Percentiles rank a stretch among this genome's conserved stretches.
These are phyloP conservation scores for Acacia melanoxylon DNA, from an alignment of 306 rosid genomes.

Conservation along the genomic window DNA sequence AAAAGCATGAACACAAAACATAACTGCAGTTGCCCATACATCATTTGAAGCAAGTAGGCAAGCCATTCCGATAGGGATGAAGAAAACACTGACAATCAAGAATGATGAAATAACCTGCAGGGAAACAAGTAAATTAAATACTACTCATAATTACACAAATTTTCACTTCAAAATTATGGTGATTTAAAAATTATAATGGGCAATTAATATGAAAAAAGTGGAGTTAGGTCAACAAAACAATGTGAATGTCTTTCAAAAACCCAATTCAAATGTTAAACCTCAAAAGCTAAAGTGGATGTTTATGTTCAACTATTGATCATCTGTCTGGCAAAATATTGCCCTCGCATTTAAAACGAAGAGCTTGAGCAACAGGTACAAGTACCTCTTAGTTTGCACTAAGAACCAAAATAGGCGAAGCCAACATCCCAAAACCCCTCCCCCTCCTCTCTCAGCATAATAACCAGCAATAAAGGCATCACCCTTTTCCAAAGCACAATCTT, in stretches of 20 bases:
- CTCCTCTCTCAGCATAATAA: neutral
- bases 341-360: neutral
- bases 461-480: conserved; percentile 7
- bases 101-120: conserved; percentile 89
- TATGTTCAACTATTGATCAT: neutral
- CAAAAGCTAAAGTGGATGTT: neutral
- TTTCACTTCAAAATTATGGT: conserved; percentile 2
- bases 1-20: conserved; percentile 23
- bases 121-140: conserved; percentile 15
- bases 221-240: conserved; percentile 31
- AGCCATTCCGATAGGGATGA: conserved; percentile 88
- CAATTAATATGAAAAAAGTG: conserved; percentile 11
- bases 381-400: neutral
- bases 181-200: conserved; percentile 2
- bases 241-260: conserved; percentile 6
- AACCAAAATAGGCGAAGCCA: neutral
- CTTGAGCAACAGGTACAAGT: neutral
- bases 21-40: conserved; percentile 46
- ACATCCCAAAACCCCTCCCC: neutral
- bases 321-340: neutral
- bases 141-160: neutral
- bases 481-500: conserved; percentile 2
- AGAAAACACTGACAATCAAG: conserved; percentile 73
- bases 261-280: neutral
- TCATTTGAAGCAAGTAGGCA: conserved; percentile 80